Conservation (phyloP, 2,329 filamentous ascomycete genomes). For the Apiospora pterosperma region DNA sequence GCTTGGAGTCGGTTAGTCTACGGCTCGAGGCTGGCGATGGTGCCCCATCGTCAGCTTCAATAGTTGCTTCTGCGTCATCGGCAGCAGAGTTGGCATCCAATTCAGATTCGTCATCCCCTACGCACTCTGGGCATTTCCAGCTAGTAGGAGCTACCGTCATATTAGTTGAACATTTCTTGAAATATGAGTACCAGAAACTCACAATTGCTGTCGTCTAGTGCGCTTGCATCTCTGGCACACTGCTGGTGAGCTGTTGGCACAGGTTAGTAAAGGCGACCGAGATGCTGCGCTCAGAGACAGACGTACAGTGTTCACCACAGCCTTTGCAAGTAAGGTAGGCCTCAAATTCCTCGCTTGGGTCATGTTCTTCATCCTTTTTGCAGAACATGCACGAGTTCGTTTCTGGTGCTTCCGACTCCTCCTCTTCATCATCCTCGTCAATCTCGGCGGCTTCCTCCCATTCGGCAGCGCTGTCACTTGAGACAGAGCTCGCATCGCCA, state of each 20-base stretch:
- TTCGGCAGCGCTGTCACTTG: constrained; percentile 25
- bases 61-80: constrained; percentile 23
- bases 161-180: constrained; percentile 9
- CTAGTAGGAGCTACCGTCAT: constrained; percentile 33
- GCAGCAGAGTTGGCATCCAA: constrained; percentile 24
- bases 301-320: constrained; percentile 82
- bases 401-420: constrained; percentile 47
- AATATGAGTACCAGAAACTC: constrained; percentile 29
- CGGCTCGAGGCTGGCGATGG: constrained; percentile 38
- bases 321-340: constrained; percentile 71
- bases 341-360: constrained; percentile 78
- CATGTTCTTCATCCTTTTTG: constrained; percentile 76
- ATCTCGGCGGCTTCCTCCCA: constrained; percentile 26
- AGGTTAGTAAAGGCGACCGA: background rate
- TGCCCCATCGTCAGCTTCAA: constrained; percentile 27
- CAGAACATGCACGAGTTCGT: constrained; percentile 65
- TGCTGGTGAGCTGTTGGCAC: constrained; percentile 75
- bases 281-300: background rate
- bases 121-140: constrained; percentile 53
- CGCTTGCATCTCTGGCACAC: constrained; percentile 74
- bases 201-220: constrained; percentile 62
- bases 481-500: constrained; percentile 22
- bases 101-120: constrained; percentile 23
- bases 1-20: constrained; percentile 60
- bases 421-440: constrained; percentile 28